Base-by-base conservation (phyloP, 768 basidiomycete species). In the Lentinula aciculospora region DNA sequence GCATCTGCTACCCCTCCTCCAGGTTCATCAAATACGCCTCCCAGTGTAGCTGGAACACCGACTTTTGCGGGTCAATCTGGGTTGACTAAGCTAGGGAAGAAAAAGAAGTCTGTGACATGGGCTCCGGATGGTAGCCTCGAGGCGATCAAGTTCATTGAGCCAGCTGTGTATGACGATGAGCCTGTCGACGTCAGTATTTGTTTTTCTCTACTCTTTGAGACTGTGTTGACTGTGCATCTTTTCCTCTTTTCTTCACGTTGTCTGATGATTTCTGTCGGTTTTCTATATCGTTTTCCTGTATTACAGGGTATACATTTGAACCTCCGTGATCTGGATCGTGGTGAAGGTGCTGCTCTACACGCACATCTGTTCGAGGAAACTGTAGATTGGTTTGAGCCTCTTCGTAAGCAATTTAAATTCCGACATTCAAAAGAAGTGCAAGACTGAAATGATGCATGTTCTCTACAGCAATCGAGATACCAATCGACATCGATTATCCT, bases 151-250 rank as follows among this genome's bases (percentile, higher is more conserved):
- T 71, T 85, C 69, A 94, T 94, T 74, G 89, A 92, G 75, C 83
- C 81, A 66, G 91, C 92, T 62, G 77, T 92, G 65, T 94, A 94
- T 75, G 92, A 92, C 65, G 92, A 92, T 71, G 92, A 93, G 78
- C 83, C 84, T 66, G 77, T 82, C 76, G 87, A 89, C 81, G 92
- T 92, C 82, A 85, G 89, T 82, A 65, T 66, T 65, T 64, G 28
- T 48, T 47, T 29, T 25, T 36, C 21, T 54, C 42, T 31, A 10
- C 32, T 56, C 27, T n/a, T 12, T 36, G 32, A 13, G 44, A 15
- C 25, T 17, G 15, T 29, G 75, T 66, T 71, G 67, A 71, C 69
- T 71, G 64, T 70, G 71, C 60, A 50, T 29, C 57, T 63, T 63
- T 62, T 70, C 71, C 66, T n/a, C n/a, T 65, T 76, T 82, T 75